These are phyloP conservation scores for Gelatoporia subvermispora DNA, from an alignment of 768 basidiomycete species.

Conservation along the genomic window DNA sequence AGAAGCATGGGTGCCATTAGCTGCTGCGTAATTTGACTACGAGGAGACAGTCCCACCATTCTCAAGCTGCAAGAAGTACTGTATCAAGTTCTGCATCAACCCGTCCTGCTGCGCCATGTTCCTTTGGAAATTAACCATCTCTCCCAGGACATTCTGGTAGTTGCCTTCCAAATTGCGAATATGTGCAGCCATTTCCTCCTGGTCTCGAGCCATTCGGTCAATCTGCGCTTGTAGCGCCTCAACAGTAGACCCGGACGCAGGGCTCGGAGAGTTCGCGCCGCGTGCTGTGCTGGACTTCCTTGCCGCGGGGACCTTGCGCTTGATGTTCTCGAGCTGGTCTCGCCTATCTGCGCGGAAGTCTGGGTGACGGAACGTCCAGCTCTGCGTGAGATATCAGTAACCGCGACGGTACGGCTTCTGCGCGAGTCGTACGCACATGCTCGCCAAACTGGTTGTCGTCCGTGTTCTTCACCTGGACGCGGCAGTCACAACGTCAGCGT, in stretches of 20 bases:
- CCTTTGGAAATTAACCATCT: slow-evolving; percentile 69
- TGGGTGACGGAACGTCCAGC: slow-evolving; percentile 51
- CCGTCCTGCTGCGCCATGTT: slow-evolving; percentile 82
- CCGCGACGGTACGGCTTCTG: slow-evolving; percentile 6
- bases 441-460: slow-evolving; percentile 73
- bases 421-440: slow-evolving; percentile 35
- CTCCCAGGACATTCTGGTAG: slow-evolving; percentile 64
- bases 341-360: slow-evolving; percentile 48
- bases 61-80: slow-evolving; percentile 75
- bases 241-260: slow-evolving; percentile 17
- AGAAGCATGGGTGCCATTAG: neutral
- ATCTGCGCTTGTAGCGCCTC: slow-evolving; percentile 44
- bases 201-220: slow-evolving; percentile 40
- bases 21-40: slow-evolving; percentile 11
- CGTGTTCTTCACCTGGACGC: slow-evolving; percentile 65
- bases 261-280: slow-evolving; percentile 21
- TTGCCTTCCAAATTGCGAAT: slow-evolving; percentile 55
- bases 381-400: slow-evolving; percentile 18
- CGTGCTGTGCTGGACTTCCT: slow-evolving; percentile 25
- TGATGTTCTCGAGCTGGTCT: slow-evolving; percentile 60
- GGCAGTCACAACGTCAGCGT: slow-evolving; percentile 8
- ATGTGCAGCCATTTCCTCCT: slow-evolving; percentile 49
- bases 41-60: slow-evolving; percentile 38
- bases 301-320: slow-evolving; percentile 48
- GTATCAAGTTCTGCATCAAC: slow-evolving; percentile 75